phyloP scores from a whole-genome alignment of 257 asterid species.

The Forsythia viridissima region DNA sequence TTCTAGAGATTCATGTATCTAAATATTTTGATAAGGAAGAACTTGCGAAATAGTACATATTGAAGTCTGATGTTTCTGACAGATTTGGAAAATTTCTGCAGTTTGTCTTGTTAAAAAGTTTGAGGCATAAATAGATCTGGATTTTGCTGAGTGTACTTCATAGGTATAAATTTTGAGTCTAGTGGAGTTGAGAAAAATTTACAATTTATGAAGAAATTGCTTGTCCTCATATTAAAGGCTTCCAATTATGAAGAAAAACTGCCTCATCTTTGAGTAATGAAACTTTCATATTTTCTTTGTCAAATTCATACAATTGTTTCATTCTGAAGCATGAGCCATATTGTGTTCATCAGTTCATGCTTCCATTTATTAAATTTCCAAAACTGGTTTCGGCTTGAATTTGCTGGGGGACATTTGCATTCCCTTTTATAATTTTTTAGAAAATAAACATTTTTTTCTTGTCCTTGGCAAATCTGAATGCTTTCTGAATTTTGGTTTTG shows the following conservation, averaged over 20 bases:
- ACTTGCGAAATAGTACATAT: neutral
- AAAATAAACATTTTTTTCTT: neutral
- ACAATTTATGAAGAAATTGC: no score
- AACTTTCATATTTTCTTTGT: neutral
- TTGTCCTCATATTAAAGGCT: no score
- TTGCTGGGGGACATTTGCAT: neutral
- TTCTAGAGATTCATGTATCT: neutral
- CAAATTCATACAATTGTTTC: neutral
- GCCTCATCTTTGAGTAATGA: neutral
- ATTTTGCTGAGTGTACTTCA: neutral
- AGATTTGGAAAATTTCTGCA: neutral
- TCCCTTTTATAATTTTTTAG: neutral
- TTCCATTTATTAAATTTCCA: no score
- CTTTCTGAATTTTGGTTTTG: neutral
- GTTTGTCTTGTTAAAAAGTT: neutral
- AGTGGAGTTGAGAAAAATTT: no score
- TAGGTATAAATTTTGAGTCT: no score
- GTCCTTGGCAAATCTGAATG: neutral
- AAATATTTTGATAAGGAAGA: neutral
- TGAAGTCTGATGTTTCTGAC: neutral
- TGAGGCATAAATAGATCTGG: neutral
- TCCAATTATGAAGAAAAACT: no score
- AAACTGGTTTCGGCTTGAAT: neutral
- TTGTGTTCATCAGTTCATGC: no score
- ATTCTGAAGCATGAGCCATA: neutral